These are phyloP conservation scores for Rhodotorula sp. DNA, from an alignment of 1,284 basidiomycete species.

Conservation along the genomic window DNA sequence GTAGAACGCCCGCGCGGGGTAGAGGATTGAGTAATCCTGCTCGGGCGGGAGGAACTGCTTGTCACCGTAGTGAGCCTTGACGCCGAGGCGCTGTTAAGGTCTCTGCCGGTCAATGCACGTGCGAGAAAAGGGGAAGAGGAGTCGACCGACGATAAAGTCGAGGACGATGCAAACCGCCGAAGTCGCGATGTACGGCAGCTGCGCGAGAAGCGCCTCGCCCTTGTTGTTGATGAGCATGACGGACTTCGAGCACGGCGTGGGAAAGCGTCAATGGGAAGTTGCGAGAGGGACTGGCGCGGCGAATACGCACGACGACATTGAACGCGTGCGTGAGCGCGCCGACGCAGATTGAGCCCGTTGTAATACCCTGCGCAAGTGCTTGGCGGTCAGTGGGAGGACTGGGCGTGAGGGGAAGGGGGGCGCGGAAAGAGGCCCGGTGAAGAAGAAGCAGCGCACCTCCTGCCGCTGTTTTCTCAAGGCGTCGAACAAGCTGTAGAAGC, in stretches of 20 bases:
- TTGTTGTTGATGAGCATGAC: constrained; percentile 1
- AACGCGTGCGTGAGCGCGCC: not conserved
- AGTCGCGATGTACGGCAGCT: constrained; percentile 4
- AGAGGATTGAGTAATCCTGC: not conserved
- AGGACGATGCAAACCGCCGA: not conserved
- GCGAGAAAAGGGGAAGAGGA: not conserved
- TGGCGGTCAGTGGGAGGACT: no score
- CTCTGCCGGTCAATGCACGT: not conserved
- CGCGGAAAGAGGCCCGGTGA: no score
- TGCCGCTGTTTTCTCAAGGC: not conserved
- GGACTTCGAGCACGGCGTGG: not conserved
- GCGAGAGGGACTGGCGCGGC: not conserved
- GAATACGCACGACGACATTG: not conserved
- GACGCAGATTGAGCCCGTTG: not conserved
- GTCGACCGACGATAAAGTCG: not conserved
- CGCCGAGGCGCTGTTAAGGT: not conserved
- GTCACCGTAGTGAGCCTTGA: not conserved
- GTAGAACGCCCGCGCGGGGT: not conserved
- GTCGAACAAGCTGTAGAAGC: not conserved
- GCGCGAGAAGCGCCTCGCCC: constrained; percentile 1
- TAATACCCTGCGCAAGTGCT: not conserved
- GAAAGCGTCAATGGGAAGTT: not conserved
- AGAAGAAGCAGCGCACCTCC: not conserved
- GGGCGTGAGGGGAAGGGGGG: no score
- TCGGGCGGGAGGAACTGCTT: not conserved